Base-by-base conservation (phyloP, 83 land plant species). In the Picea abies region DNA sequence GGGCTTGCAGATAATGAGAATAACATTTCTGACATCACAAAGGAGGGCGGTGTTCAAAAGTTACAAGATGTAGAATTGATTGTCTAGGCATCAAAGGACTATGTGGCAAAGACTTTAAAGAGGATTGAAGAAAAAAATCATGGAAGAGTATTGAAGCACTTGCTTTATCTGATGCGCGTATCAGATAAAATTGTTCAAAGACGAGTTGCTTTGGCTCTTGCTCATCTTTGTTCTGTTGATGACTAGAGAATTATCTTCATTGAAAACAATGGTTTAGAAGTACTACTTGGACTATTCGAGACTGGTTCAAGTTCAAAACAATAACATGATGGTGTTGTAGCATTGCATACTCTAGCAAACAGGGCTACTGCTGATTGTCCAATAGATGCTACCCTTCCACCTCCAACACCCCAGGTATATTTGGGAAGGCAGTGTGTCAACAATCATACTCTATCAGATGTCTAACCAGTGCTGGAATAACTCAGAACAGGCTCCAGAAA, bases 1-100 rank as follows among this genome's bases (percentile, higher is more conserved):
- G 99, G 99, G 35, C 90, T 98, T 60, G 99, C 99, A 32, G 99
- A 98, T 63, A 96, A 96, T 87, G 99, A 96, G 99, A 99, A 98
- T 81, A 98, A 94, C 87, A 92, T 93, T 80, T 90, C 97, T 67
- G 99, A 96, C 64, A 88, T 98, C 82, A 87, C 96, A n/a, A 98
- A 83, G 86, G 92, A 92, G 83, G 99, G 99, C 47, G 99, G 97
- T 83, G 99, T 94, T 75, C 97, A 96, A 78, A 94, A 93, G 87
- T 85, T 98, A 25, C 99, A 92, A 79, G 99, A 98, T 82, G 97
- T 97, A 44, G 94, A 94, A 82, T 94, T 96, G 75, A 92, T 92
- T 88, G 93, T 89, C 80, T 99, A 96, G 99, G 92, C 95, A 78
- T 94, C 99, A 81, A 98, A 92, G 65, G 99, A 98, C 84, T 98